Evolutionary conservation across 768 basidiomycete species (phyloP), one percentile per base, ranked within the genome.

Genomic region (Fomitopsis serialis): DNA sequence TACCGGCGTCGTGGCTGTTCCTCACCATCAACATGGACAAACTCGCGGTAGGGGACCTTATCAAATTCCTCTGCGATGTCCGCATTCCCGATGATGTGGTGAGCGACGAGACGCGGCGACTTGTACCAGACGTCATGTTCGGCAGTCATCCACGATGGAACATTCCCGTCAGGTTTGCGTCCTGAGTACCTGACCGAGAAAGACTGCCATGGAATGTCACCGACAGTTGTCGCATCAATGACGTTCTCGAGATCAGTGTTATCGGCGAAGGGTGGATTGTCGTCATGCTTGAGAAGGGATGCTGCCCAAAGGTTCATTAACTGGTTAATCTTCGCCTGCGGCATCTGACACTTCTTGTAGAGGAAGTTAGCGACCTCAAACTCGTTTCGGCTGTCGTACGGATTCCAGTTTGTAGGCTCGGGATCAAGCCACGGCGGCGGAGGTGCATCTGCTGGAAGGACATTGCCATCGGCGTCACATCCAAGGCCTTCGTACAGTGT

Each of bases 181-280:
- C 65, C 66, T 0, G 49, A 48, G 29, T 72, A 74, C 6, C 52
- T 46, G 15, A 71, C 47, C 1, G 58, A 46, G 52, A 77, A 71
- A 3, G 58, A 62, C 3, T 66, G 19, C 75, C 76, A 78, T 8
- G 45, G 50, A 17, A 68, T 74, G 0, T 52, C 48, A 45, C 77
- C 71, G 23, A 78, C 75, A 0, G 61, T 64, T 0, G 42, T 25
- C 35, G 67, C 2, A 75, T 29, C n/a, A n/a, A n/a, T n/a, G n/a
- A n/a, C n/a, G n/a, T n/a, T n/a, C n/a, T n/a, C n/a, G n/a, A n/a
- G n/a, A 22, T 75, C 68, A 4, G 57, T 34, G 49, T 68, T 56
- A 35, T 64, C 60, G 0, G 49, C 25, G 50, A 72, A 76, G 4
- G 61, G 61, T 22, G 58, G 45, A 10, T 42, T 4, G 6, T 45